Evolutionary conservation across 768 basidiomycete species (phyloP), one percentile per base, ranked within the genome.

Genomic region (Russula foetens): DNA sequence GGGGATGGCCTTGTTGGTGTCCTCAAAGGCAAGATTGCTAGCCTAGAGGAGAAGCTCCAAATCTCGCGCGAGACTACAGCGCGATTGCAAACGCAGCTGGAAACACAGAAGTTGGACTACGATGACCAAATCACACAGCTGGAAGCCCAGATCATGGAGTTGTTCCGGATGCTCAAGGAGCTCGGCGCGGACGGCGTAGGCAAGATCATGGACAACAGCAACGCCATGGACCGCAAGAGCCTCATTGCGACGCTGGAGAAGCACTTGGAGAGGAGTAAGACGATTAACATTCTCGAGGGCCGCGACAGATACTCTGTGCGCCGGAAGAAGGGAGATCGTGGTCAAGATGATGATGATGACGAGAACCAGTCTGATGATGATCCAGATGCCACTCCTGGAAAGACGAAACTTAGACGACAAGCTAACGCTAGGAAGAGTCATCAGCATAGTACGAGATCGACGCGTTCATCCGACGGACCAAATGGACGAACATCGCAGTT

Each of bases 111-210:
- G 70, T 71, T 75, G 17, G 84, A 81, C 15, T 94, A 94, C 69
- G 90, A 95, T 69, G 90, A 92, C 59, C 84, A 84, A 66, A 92
- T 98, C 58, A 78, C 83, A 4, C 90, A 96, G 71, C 84, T 96
- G 15, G 93, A 97, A 69, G 81, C 86, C 14, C 91, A 97, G 76
- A 95, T 96, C 62, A 83, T 90, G 79, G 94, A 97, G 70, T 73
- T 98, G 19, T 98, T 95, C 76, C 81, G 88, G 66, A 96, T 97
- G 92, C 77, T 98, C 56, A 90, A 85, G 70, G 90, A 96, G 68
- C 81, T 88, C 38, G 85, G 88, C 17, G 84, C 24, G 21, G 60
- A 81, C 58, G 86, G 88, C 15, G 81, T 92, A 39, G 88, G 90
- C 58, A 81, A 80, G 62, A 83, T 94, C 60, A 74, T 90, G 21